Base-by-base conservation (phyloP, 192 early-diverging fungal species). In the Funneliformis mosseae region DNA sequence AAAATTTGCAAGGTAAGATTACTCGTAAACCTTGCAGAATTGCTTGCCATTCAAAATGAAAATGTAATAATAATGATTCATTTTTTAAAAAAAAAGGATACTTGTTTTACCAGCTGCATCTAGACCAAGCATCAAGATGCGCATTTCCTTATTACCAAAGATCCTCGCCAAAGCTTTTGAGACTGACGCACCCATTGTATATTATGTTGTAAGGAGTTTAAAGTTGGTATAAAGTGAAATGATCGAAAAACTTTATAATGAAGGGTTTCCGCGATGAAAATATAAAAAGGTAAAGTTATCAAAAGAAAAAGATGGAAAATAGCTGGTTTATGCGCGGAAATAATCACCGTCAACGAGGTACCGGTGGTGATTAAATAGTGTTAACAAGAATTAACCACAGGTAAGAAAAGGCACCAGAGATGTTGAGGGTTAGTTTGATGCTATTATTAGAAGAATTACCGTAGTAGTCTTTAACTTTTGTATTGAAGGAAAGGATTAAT, bases 41-140 rank as follows among this genome's bases (percentile, higher is more conserved):
- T 14, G 18, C 18, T 55, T 18, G 50, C 16, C 5, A 9, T 9
- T 45, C 1, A 45, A 55, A 55, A 16, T 55, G 50, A 55, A 55
- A 55, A 21, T 55, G 16, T 21, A 18, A 55, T 55, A 5, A 5
- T 21, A 55, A 18, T 5, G 3, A 9, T 45, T 50, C 16, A 50
- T 50, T 50, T 7, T 66, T 66, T n/a, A 41, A 70, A 38, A 38
- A 9, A 46, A 62, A 41, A 50, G 77, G 80, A 42, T 87, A 89
- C 88, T 98, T 83, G 97, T 98, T 88, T 98, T 98, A 81, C 95
- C 94, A 68, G 95, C 94, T 61, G 95, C 95, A 86, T 96, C 95
- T 67, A 96, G 85, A 50, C 95, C 95, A 73, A 96, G 92, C 96
- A 98, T 97, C 82, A 98, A 89, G 83, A 98, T 96, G 80, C 97